phyloP scores from a whole-genome alignment of 371 early-diverging fungal genomes.

The Mucor indicus region DNA sequence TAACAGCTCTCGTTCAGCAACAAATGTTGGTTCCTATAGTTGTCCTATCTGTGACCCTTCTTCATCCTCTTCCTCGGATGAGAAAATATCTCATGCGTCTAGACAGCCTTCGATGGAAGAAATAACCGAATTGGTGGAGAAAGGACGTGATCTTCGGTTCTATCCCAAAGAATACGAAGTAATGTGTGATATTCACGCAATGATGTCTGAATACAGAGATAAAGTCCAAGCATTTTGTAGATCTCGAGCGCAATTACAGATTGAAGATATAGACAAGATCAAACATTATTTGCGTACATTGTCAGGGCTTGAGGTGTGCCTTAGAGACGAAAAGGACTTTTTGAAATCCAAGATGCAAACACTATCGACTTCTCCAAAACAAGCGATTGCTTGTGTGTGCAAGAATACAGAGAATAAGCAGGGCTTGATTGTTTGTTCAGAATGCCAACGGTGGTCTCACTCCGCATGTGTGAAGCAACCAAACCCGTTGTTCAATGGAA shows the following conservation, averaged over 20 bases:
- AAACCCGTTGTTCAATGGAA: no score
- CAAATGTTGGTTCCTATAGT: slow-evolving; percentile 57
- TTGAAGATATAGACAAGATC: slow-evolving; percentile 35
- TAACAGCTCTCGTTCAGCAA: slow-evolving; percentile 50
- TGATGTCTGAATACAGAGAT: slow-evolving; percentile 27
- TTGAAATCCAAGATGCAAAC: no score
- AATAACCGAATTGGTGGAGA: slow-evolving; percentile 37
- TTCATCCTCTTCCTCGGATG: neutral
- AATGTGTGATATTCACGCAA: slow-evolving; percentile 47
- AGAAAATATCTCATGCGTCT: slow-evolving; percentile 7
- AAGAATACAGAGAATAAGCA: no score
- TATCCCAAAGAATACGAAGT: slow-evolving; percentile 55
- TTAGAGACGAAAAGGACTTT: slow-evolving; percentile 43
- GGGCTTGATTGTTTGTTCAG: no score
- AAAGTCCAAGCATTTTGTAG: slow-evolving; percentile 44
- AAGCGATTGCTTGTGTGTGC: no score
- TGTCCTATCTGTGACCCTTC: slow-evolving; percentile 67
- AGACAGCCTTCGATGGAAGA: slow-evolving; percentile 46
- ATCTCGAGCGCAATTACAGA: slow-evolving; percentile 25
- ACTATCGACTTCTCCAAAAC: no score
- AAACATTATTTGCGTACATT: slow-evolving; percentile 52
- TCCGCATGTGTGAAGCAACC: no score
- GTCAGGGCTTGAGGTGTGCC: slow-evolving; percentile 55
- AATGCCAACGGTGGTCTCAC: no score
- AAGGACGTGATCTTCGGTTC: slow-evolving; percentile 49